A percentile compares a stretch with the other conserved stretches of the same genome.
Conservation (phyloP, 768 basidiomycete species). For the Lentinula sp. region DNA sequence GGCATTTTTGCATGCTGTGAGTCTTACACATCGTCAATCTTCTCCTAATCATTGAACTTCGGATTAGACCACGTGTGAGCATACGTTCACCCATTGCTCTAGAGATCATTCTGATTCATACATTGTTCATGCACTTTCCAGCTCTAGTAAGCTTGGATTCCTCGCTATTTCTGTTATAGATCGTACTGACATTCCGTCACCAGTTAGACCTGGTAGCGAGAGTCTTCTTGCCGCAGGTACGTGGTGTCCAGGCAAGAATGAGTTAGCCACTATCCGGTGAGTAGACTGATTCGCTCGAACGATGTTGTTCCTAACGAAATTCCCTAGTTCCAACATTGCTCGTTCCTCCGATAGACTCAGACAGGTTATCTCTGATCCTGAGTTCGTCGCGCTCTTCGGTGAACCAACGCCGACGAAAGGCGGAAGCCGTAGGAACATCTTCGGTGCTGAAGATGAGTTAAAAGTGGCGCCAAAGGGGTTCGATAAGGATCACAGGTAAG, state of each 20-base stretch:
- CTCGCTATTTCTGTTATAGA: too few relatives aligned
- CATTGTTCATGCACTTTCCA: not conserved
- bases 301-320: not conserved
- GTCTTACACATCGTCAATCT: conserved; percentile 19
- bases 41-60: not conserved
- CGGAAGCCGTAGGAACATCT: conserved; percentile 68
- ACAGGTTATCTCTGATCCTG: conserved; percentile 54
- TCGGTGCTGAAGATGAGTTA: conserved; percentile 81
- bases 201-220: conserved; percentile 61
- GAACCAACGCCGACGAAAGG: conserved; percentile 54
- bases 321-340: conserved; percentile 53
- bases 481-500: conserved; percentile 72
- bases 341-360: conserved; percentile 59
- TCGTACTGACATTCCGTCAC: not conserved
- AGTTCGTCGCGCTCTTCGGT: conserved; percentile 78
- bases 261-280: conserved; percentile 71
- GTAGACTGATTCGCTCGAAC: not conserved
- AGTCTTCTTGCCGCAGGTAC: conserved; percentile 75
- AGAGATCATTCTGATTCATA: not conserved
- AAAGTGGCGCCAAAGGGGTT: conserved; percentile 92
- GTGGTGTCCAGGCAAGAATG: conserved; percentile 76
- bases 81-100: not conserved
- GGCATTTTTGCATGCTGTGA: conserved; percentile 84
- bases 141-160: not conserved
- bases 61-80: conserved; percentile 59